phyloP scores from a whole-genome alignment of 768 basidiomycete genomes.

The Auriculariales sp. region DNA sequence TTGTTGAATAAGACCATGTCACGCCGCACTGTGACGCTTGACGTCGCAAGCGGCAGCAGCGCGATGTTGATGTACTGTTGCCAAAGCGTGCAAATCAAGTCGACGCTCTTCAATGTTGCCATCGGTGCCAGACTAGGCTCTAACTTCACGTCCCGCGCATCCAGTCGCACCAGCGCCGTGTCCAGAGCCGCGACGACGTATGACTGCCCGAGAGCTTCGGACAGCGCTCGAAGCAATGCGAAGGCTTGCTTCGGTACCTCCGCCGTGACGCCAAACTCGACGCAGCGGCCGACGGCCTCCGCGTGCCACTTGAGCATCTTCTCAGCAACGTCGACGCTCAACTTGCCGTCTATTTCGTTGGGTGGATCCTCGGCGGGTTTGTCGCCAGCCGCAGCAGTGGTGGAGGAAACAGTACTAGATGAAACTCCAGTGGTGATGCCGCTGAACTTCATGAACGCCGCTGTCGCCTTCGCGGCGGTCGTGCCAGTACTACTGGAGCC shows the following conservation, averaged over 20 bases:
- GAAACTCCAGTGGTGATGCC: constrained; percentile 39
- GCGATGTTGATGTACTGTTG: constrained; percentile 91
- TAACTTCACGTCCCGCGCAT: constrained; percentile 54
- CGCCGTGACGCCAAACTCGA: constrained; percentile 66
- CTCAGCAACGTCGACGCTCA: constrained; percentile 67
- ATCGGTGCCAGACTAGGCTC: constrained; percentile 69
- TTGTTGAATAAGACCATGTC: constrained; percentile 92
- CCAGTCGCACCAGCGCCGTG: constrained; percentile 62
- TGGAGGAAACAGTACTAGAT: too few species aligned
- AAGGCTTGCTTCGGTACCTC: constrained; percentile 93
- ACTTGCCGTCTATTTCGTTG: constrained; percentile 67
- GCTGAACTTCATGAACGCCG: constrained; percentile 79
- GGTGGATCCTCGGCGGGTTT: constrained; percentile 50
- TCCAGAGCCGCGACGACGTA: constrained; percentile 90
- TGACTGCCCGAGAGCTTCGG: constrained; percentile 67
- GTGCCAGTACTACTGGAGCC: constrained; percentile 50
- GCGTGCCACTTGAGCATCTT: constrained; percentile 96
- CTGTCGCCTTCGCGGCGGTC: constrained; percentile 65
- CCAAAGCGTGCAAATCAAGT: constrained; percentile 91
- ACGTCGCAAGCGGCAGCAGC: constrained; percentile 70
- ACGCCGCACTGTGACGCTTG: constrained; percentile 72
- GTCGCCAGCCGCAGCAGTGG: constrained; percentile 31
- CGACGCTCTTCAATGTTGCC: constrained; percentile 49
- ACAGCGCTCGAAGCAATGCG: constrained; percentile 64
- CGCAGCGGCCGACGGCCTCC: constrained; percentile 87